Evolutionary conservation across 805 yeast species (phyloP).

Genomic region (Candida palmyrensis): DNA sequence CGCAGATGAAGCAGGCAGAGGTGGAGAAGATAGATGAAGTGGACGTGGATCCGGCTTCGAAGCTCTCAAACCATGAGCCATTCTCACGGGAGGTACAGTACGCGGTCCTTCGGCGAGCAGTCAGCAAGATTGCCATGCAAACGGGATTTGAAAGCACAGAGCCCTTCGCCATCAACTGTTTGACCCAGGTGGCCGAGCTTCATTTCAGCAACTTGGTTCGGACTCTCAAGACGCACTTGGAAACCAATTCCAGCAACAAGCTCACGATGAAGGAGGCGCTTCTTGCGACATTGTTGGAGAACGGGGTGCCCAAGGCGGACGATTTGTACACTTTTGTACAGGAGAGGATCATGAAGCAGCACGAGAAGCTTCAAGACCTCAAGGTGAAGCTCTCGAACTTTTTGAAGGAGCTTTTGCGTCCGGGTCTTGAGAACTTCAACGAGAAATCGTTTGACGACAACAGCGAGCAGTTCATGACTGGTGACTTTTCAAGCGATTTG

Average conservation of each 20-base stretch:
- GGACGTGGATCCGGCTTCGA: slow-evolving; percentile 82
- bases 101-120: slow-evolving; percentile 60
- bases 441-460: slow-evolving; percentile 83
- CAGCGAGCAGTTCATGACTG: slow-evolving; percentile 90
- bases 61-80: slow-evolving; percentile 63
- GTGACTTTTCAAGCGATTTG: slow-evolving; percentile 87
- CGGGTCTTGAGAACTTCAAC: slow-evolving; percentile 65
- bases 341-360: slow-evolving; percentile 67
- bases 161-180: slow-evolving; percentile 66
- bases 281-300: slow-evolving; percentile 64
- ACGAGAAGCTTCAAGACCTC: slow-evolving; percentile 63
- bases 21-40: slow-evolving; percentile 55
- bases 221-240: slow-evolving; percentile 66
- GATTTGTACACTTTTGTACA: slow-evolving; percentile 67
- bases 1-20: slow-evolving; percentile 68
- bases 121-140: slow-evolving; percentile 81
- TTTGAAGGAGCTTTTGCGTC: slow-evolving; percentile 77
- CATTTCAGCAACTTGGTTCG: slow-evolving; percentile 71
- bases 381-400: slow-evolving; percentile 62
- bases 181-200: slow-evolving; percentile 80
- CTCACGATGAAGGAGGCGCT: slow-evolving; percentile 42
- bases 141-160: slow-evolving; percentile 87
- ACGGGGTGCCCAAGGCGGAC: slow-evolving; percentile 80
- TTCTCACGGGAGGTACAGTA: slow-evolving; percentile 57
- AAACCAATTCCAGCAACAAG: slow-evolving; percentile 49